These are phyloP conservation scores for Kalanchoe fedtschenkoi DNA, from an alignment of 164 flowering plant genomes.

Conservation along the genomic window DNA sequence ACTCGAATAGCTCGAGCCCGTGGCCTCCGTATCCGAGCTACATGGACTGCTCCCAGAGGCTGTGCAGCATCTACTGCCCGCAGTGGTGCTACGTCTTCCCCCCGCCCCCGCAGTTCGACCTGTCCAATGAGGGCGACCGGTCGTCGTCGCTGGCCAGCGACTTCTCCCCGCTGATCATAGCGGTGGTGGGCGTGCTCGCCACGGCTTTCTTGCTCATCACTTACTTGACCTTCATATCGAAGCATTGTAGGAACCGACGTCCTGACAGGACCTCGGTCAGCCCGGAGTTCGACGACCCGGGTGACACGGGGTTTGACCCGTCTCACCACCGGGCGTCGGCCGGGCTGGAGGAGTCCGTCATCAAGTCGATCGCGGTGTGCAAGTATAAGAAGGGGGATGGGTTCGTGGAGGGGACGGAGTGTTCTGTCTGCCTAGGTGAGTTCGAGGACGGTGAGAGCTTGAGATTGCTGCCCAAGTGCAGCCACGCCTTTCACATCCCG, in stretches of 20 bases:
- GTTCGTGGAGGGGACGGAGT: constrained; percentile 30
- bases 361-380: constrained; percentile 21
- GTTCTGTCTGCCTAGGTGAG: constrained; percentile 36
- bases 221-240: constrained; percentile 54
- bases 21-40: constrained; percentile 38
- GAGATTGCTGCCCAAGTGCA: constrained; percentile 34
- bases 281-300: background rate
- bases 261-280: background rate
- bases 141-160: constrained; percentile 16
- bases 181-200: constrained; percentile 59
- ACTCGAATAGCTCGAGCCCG: too few relatives aligned
- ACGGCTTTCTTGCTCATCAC: constrained; percentile 51
- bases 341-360: constrained; percentile 19
- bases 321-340: background rate
- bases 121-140: background rate
- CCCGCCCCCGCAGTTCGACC: constrained; percentile 56
- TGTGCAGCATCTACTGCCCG: constrained; percentile 65
- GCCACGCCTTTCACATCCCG: constrained; percentile 40
- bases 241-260: constrained; percentile 30
- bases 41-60: constrained; percentile 57
- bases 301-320: background rate
- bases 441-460: constrained; percentile 32
- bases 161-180: constrained; percentile 66
- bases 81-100: constrained; percentile 77
- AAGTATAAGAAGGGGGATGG: constrained; percentile 27